A percentile compares a stretch with the other conserved stretches of the same genome.
These are phyloP conservation scores for Verruconis gallopava DNA, from an alignment of 2,329 filamentous ascomycete species.

Conservation along the genomic window DNA sequence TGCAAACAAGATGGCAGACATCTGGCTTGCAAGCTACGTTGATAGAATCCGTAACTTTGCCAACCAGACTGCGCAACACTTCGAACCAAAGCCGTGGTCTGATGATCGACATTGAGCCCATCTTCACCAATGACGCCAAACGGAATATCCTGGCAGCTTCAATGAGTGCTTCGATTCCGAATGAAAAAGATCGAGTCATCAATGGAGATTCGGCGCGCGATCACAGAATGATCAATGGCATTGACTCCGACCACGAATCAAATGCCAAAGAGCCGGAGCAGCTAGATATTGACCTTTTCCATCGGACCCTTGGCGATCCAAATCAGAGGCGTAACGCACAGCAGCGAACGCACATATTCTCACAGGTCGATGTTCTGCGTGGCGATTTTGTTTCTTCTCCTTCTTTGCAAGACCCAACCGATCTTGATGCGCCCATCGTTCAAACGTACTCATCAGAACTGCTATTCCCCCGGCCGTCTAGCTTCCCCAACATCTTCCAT, in stretches of 20 bases:
- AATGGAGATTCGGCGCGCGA: constrained; percentile 1
- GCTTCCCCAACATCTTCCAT: constrained; percentile 66
- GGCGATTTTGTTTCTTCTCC: not conserved
- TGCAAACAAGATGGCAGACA: constrained; percentile 61
- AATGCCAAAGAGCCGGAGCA: constrained; percentile 5
- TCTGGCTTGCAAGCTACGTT: constrained; percentile 64
- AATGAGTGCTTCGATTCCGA: constrained; percentile 44
- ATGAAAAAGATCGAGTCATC: not conserved
- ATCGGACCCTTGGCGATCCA: not conserved
- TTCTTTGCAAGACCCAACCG: constrained; percentile 1
- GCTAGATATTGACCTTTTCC: constrained; percentile 6
- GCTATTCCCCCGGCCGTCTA: constrained; percentile 66
- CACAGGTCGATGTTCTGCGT: not conserved
- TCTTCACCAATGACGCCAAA: constrained; percentile 62
- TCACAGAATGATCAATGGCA: constrained; percentile 7
- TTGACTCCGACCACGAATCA: constrained; percentile 5
- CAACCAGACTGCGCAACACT: constrained; percentile 50
- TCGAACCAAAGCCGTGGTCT: constrained; percentile 26
- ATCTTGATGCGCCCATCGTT: not conserved
- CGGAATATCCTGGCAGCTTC: constrained; percentile 66
- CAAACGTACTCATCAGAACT: constrained; percentile 24
- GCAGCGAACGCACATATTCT: constrained; percentile 4
- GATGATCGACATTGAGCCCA: constrained; percentile 50
- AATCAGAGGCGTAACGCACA: not conserved
- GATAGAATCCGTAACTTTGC: constrained; percentile 66